Percentiles rank a stretch among this genome's conserved stretches.
phyloP scores from a whole-genome alignment of 1,139 yeast genomes.

The Zhuliangozyma blackwelliae region DNA sequence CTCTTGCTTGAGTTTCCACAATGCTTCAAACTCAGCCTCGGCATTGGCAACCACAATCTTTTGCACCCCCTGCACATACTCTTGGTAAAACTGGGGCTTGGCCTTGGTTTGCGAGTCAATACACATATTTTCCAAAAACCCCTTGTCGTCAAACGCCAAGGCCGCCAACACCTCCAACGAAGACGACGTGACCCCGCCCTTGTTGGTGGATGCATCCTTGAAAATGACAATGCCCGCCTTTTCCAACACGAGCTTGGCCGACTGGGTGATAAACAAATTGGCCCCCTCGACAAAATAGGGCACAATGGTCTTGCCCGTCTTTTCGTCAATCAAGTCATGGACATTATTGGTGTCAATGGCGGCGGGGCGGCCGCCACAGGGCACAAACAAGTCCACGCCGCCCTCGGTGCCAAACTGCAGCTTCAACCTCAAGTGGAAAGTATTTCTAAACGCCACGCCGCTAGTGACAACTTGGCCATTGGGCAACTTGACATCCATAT shows the following conservation, averaged over 20 bases:
- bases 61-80: slow-evolving; percentile 83
- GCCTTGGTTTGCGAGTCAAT: slow-evolving; percentile 48
- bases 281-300: slow-evolving; percentile 98
- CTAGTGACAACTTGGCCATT: slow-evolving; percentile 69
- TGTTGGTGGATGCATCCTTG: slow-evolving; percentile 96
- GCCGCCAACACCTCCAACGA: slow-evolving; percentile 95
- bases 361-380: slow-evolving; percentile 99
- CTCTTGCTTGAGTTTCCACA: slow-evolving; percentile 71
- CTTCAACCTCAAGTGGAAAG: slow-evolving; percentile 74
- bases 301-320: slow-evolving; percentile 71
- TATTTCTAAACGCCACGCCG: slow-evolving; percentile 91
- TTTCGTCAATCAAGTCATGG: slow-evolving; percentile 61
- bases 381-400: slow-evolving; percentile 82
- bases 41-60: slow-evolving; percentile 73
- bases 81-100: slow-evolving; percentile 71
- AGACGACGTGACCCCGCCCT: slow-evolving; percentile 98
- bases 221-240: slow-evolving; percentile 80
- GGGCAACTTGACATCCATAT: slow-evolving; percentile 73
- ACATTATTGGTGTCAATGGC: slow-evolving; percentile 91
- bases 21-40: slow-evolving; percentile 73
- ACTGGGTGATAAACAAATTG: slow-evolving; percentile 88
- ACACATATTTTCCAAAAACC: slow-evolving; percentile 74
- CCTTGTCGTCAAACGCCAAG: slow-evolving; percentile 81
- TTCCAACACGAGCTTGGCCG: slow-evolving; percentile 84
- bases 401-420: slow-evolving; percentile 58